Evolutionary conservation across 208 protist genomes (phyloP).

Genomic region (Wallacemonas sp.): DNA sequence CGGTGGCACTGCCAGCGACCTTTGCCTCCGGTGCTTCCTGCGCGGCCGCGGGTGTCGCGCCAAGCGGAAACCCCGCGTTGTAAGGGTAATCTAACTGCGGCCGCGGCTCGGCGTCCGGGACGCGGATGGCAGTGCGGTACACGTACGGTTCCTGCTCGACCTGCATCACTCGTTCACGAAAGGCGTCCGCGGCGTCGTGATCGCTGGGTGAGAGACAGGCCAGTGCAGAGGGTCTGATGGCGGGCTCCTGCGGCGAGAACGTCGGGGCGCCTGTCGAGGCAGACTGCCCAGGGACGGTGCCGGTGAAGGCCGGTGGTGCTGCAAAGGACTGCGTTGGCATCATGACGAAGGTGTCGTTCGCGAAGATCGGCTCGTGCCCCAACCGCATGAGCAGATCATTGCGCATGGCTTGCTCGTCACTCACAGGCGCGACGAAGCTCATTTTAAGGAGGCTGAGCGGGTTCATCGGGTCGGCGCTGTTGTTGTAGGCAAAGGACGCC

Average conservation of each 20-base stretch:
- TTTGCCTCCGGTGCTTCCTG: neutral
- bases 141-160: slow-evolving; percentile 18
- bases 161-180: neutral
- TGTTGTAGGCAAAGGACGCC: slow-evolving; percentile 1
- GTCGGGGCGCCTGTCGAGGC: no score
- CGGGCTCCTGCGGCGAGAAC: neutral
- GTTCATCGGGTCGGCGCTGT: neutral
- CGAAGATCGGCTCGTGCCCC: slow-evolving; percentile 17
- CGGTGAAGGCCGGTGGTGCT: neutral
- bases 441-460: slow-evolving; percentile 20
- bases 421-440: slow-evolving; percentile 30
- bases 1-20: neutral
- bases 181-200: neutral
- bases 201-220: neutral
- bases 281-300: neutral
- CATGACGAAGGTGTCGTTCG: slow-evolving; percentile 10
- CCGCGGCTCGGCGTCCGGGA: slow-evolving; percentile 1
- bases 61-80: neutral
- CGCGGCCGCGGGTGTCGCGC: neutral
- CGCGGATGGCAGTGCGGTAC: slow-evolving; percentile 32
- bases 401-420: slow-evolving; percentile 23
- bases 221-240: neutral
- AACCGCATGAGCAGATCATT: slow-evolving; percentile 24
- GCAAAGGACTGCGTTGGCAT: neutral
- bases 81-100: neutral